Evolutionary conservation across 2,329 filamentous ascomycete species (phyloP), one percentile per base, ranked within the genome.

Genomic region (Xylariaceae sp.): DNA sequence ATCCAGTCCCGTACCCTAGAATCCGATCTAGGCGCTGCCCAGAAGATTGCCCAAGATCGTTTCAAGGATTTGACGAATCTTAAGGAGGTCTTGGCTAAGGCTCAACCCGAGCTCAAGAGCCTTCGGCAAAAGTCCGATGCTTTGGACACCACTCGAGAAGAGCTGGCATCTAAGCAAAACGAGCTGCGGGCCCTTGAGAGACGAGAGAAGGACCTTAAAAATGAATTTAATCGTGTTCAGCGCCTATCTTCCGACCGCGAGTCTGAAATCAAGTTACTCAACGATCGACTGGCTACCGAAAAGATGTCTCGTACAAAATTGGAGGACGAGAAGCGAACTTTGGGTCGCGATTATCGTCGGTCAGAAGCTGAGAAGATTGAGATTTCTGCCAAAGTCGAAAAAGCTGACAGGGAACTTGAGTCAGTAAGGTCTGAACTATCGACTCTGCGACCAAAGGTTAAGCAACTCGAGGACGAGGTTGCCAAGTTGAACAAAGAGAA

Each of bases 31-130:
- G 89, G 87, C 2, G 92, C 92, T 2, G 89, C 93, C 0, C 88
- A 97, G 71, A 87, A 96, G 73, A 82, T 98, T 11, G 92, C 95
- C 0, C 88, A 96, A 59, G 89, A 85, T 14, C 84, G 95, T 26
- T 98, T 92, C 78, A 96, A 92, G 73, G 93, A 98, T 58, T 78
- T 97, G 1, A 88, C 87, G 0, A 90, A 96, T 24, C 78, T 96
- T 41, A 84, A 88, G 17, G 90, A 94, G 60, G 80, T 93, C 2
- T 75, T 97, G 26, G 88, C 92, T 64, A 96, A 95, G 71, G 84
- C 90, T 0, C 93, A 97, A 69, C 90, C 92, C 0, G 94, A 99
- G 74, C 78, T 98, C 21, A 89, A 88, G 71, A 87, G 79, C 40
- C 80, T 98, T 17, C 86, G 91, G 6, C 86, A 88, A 45, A 93